Evolutionary conservation across 2,329 filamentous ascomycete genomes (phyloP).

Genomic region (Fusarium scirpi): DNA sequence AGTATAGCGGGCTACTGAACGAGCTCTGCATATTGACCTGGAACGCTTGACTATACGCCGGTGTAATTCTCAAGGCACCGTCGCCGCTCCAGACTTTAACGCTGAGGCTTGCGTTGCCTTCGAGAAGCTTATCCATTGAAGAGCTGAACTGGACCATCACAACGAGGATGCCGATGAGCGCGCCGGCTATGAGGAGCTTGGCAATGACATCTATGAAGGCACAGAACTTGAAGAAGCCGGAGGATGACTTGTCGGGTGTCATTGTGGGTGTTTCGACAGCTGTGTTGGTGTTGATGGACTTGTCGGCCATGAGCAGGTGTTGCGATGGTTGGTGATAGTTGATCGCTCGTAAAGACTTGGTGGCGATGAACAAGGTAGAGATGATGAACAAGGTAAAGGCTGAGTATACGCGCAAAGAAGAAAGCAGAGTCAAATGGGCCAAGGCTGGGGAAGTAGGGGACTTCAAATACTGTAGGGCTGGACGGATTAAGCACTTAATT

Average conservation of each 20-base stretch:
- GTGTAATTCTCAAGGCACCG: conserved; percentile 1
- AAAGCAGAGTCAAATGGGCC: not conserved
- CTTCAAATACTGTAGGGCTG: conserved; percentile 29
- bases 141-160: conserved; percentile 25
- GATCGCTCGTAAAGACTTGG: not conserved
- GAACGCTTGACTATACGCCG: conserved; percentile 1
- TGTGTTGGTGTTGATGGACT: conserved; percentile 2
- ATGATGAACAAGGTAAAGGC: no score
- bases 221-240: conserved; percentile 31
- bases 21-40: conserved; percentile 17
- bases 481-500: conserved; percentile 11
- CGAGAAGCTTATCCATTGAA: conserved; percentile 7
- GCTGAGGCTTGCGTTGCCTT: not conserved
- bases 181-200: conserved; percentile 31
- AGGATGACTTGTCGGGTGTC: conserved; percentile 18
- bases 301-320: conserved; percentile 20
- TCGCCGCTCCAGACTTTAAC: conserved; percentile 2
- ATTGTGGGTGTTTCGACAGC: conserved; percentile 12
- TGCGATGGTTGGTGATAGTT: not conserved
- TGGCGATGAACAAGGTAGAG: no score
- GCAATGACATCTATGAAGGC: conserved; percentile 35
- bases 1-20: conserved; percentile 5
- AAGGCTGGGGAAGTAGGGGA: conserved; percentile 3
- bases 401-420: not conserved
- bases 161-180: conserved; percentile 36